phyloP scores from a whole-genome alignment of 352 stramenopile genomes.

The Phytophthora podocarpi region DNA sequence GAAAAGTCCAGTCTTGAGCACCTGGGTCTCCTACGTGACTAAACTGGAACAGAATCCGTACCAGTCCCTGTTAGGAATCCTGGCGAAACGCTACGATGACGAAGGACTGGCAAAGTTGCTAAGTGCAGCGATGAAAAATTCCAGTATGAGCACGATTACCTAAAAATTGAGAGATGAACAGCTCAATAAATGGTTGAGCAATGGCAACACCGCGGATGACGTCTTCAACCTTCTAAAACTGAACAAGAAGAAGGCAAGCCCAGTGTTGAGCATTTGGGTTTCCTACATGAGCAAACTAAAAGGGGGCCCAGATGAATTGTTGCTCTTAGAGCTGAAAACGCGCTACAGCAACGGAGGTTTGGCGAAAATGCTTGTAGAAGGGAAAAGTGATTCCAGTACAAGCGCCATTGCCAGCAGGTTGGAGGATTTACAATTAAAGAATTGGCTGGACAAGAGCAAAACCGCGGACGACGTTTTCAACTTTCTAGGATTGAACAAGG shows the following conservation, averaged over 20 bases:
- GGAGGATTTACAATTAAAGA: not conserved
- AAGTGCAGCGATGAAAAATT: not conserved
- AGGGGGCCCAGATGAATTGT: not conserved
- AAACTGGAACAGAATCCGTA: not conserved
- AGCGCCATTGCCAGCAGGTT: not conserved
- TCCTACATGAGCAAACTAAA: not conserved
- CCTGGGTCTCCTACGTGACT: not conserved
- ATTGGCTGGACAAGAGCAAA: not conserved
- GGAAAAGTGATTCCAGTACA: not conserved
- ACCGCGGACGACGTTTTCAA: not conserved
- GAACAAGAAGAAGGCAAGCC: not conserved
- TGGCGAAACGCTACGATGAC: not conserved
- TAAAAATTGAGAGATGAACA: not conserved
- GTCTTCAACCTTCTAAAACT: not conserved
- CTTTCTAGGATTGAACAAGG: not conserved
- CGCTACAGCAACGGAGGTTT: not conserved
- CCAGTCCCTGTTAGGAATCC: not conserved
- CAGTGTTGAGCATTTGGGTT: not conserved
- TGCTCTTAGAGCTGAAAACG: not conserved
- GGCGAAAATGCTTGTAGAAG: not conserved
- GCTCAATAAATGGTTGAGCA: not conserved
- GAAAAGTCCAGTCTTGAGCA: not conserved
- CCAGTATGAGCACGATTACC: not conserved
- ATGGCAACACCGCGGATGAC: not conserved
- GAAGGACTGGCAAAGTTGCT: not conserved